Base-by-base conservation (phyloP, 1,139 yeast species). In the Lodderomyces metapsilosis region DNA sequence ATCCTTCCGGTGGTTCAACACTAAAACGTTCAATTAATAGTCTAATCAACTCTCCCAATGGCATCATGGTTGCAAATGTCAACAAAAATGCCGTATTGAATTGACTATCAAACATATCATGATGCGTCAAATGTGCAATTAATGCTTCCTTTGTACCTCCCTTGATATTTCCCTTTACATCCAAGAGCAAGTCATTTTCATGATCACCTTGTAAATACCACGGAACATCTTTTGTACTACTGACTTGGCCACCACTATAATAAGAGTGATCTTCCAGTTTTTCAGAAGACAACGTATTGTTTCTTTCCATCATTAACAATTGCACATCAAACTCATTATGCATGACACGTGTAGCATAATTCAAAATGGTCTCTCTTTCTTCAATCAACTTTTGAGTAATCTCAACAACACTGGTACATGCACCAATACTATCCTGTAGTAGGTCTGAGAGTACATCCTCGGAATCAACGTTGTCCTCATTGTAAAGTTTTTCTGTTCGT, bases 141-240 rank as follows among this genome's bases (percentile, higher is more conserved):
- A 92, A 66, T 0, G 96, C 96, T 41, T 78, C 82, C 43, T 81
- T 77, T 0, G 95, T 82, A 5, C 98, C 98, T 36, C 97, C 98
- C 56, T 85, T 84, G 39, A 91, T 75, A 39, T 74, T 73, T 2
- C 92, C 94, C 47, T 82, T 82, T 32, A 80, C 68, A 52, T 89
- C 95, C 52, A 81, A 81, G 20, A 88, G 69, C 44, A 91, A 67
- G 47, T 82, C 87, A 48, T 71, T 79, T 48, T 87, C 95, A 42
- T 82, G 82, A 50, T 88, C 95, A 23, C 88, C 82, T 48, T 80
- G 88, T 53, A 89, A 65, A 57, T 74, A 88, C 96, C 96, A 89
- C 1, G 95, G 94, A 2, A 71, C 60, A 49, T 78, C 79, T 16
- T 52, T 61, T 12, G 60, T 50, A 33, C 63, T 50, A 33, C 63